Evolutionary conservation across 306 rosid genomes (phyloP).

Genomic region (Parietaria judaica): DNA sequence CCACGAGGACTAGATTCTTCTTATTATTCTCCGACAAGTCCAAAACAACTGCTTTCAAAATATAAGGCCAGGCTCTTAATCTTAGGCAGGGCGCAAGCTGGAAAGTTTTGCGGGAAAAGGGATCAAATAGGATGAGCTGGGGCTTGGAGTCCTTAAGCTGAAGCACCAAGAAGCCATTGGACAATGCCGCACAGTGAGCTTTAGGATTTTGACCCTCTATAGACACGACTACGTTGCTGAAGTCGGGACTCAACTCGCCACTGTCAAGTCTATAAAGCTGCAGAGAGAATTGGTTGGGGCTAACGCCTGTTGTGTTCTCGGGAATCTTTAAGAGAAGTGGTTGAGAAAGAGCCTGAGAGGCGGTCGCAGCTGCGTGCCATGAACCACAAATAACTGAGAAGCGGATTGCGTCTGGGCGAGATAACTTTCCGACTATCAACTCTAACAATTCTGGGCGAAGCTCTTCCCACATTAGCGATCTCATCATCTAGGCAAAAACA

Average conservation of each 20-base stretch:
- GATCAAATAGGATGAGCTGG: not conserved
- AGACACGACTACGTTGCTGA: not conserved
- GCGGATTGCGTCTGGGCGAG: not conserved
- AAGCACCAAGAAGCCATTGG: constrained; percentile 7
- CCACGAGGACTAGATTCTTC: no score
- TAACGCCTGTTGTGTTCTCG: not conserved
- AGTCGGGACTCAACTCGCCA: not conserved
- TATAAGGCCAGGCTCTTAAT: not conserved
- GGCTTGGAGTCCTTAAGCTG: not conserved
- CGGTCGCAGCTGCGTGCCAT: not conserved
- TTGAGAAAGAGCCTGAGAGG: not conserved
- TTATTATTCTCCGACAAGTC: not conserved
- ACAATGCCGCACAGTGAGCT: constrained; percentile 2
- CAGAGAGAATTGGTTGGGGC: not conserved
- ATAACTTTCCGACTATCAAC: not conserved
- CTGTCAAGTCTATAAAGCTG: not conserved
- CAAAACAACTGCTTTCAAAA: not conserved
- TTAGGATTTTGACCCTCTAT: not conserved
- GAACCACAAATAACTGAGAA: not conserved
- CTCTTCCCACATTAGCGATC: no score
- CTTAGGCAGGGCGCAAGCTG: not conserved
- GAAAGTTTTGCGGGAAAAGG: not conserved
- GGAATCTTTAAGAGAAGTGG: not conserved
- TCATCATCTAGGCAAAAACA: no score
- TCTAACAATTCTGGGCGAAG: not conserved